phyloP scores from a whole-genome alignment of 768 basidiomycete species.

The Lactarius psammicola region DNA sequence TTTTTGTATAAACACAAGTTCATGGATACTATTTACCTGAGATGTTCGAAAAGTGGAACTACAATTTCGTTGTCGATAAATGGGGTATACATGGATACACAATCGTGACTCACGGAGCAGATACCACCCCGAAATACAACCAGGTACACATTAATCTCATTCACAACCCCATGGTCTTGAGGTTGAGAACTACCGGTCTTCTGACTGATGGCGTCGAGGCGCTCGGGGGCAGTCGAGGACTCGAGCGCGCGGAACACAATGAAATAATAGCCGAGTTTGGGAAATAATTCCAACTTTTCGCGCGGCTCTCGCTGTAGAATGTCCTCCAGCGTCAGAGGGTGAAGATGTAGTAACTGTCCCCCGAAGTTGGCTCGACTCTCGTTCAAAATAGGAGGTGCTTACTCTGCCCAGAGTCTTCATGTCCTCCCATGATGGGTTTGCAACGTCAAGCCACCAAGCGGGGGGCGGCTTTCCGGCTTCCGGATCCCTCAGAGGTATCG shows the following conservation, averaged over 20 bases:
- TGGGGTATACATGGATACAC: neutral
- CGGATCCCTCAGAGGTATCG: conserved; percentile 18
- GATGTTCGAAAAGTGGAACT: conserved; percentile 92
- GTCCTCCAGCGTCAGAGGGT: conserved; percentile 92
- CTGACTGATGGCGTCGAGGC: conserved; percentile 35
- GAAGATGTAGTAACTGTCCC: conserved; percentile 73
- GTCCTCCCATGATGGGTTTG: conserved; percentile 85
- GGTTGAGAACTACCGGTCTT: conserved; percentile 27
- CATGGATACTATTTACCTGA: conserved; percentile 44
- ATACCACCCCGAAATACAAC: conserved; percentile 89
- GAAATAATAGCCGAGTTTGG: conserved; percentile 89
- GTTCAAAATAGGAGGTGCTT: conserved; percentile 22
- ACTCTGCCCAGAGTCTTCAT: conserved; percentile 85
- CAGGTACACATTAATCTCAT: conserved; percentile 84
- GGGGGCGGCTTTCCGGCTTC: conserved; percentile 36
- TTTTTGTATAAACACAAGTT: conserved; percentile 21
- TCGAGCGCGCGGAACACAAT: conserved; percentile 84
- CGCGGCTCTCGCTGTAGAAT: conserved; percentile 88
- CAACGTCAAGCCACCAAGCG: conserved; percentile 90
- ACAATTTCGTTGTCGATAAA: conserved; percentile 10
- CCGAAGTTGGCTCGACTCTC: conserved; percentile 3
- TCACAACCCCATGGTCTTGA: conserved; percentile 48
- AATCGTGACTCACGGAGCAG: conserved; percentile 52
- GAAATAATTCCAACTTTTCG: conserved; percentile 88
- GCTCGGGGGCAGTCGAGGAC: conserved; percentile 45